Percentiles rank a stretch among this genome's conserved stretches.
Conservation (phyloP, 352 stramenopile genomes). For the Blastocystis sp. region DNA sequence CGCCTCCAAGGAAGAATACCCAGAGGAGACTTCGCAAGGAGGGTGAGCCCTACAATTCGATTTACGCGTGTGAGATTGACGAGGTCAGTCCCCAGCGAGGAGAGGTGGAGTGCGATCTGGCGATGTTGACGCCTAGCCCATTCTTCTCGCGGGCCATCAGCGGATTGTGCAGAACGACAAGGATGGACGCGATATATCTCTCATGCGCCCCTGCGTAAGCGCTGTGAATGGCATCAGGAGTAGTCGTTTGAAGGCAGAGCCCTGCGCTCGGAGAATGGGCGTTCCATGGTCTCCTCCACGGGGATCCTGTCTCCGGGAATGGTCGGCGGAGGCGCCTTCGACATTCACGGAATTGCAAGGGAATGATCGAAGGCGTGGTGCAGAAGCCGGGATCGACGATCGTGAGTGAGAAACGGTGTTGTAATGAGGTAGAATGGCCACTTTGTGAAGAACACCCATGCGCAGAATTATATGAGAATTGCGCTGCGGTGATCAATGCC, state of each 20-base stretch:
- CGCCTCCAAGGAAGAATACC: neutral
- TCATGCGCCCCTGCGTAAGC: constrained; percentile 36
- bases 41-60: constrained; percentile 36
- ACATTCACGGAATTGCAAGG: constrained; percentile 46
- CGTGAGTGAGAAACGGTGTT: neutral
- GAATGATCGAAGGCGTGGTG: constrained; percentile 60
- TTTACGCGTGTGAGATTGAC: constrained; percentile 1
- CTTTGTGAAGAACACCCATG: constrained; percentile 42
- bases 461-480: constrained; percentile 67
- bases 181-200: constrained; percentile 28
- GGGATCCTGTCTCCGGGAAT: neutral
- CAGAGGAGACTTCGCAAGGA: constrained; percentile 16
- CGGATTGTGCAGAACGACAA: neutral
- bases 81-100: constrained; percentile 25
- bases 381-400: constrained; percentile 23
- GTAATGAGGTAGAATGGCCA: constrained; percentile 46
- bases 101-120: neutral
- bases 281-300: constrained; percentile 19
- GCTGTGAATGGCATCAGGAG: neutral
- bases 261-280: constrained; percentile 16
- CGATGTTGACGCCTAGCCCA: neutral
- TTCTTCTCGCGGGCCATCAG: constrained; percentile 36
- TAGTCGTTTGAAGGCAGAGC: constrained; percentile 20
- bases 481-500: constrained; percentile 31
- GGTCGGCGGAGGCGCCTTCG: constrained; percentile 33